Evolutionary conservation across 2,329 filamentous ascomycete genomes (phyloP).

Genomic region (Moelleriella libera): DNA sequence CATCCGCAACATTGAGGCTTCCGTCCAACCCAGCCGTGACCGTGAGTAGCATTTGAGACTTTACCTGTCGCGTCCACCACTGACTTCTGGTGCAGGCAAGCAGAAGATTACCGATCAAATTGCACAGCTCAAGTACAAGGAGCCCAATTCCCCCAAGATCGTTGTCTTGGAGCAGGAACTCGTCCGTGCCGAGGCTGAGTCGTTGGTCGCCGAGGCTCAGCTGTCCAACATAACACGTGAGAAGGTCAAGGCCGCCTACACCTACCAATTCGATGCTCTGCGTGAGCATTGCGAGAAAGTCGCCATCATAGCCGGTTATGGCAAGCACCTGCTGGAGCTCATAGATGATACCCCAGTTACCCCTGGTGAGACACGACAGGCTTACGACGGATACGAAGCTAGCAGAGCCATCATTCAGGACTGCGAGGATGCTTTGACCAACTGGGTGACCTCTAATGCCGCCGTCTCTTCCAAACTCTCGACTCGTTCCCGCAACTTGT

Average conservation of each 20-base stretch:
- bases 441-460: slow-evolving; percentile 88
- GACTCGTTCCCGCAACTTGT: slow-evolving; percentile 73
- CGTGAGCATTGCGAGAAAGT: slow-evolving; percentile 97
- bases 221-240: slow-evolving; percentile 98
- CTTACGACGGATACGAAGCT: slow-evolving; percentile 95
- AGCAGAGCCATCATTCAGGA: slow-evolving; percentile 99
- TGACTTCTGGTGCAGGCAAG: slow-evolving; percentile 50
- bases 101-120: slow-evolving; percentile 99
- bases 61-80: background rate
- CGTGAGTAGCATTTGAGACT: slow-evolving; percentile 44
- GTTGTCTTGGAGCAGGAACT: slow-evolving; percentile 97
- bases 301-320: slow-evolving; percentile 92
- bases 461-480: slow-evolving; percentile 80
- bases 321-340: slow-evolving; percentile 94
- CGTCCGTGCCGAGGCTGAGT: slow-evolving; percentile 94
- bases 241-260: slow-evolving; percentile 97
- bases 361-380: slow-evolving; percentile 85
- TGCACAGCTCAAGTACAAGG: slow-evolving; percentile 98
- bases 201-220: slow-evolving; percentile 95
- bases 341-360: slow-evolving; percentile 96
- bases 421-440: slow-evolving; percentile 92
- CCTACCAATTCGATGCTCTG: slow-evolving; percentile 94
- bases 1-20: slow-evolving; percentile 97
- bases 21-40: slow-evolving; percentile 93
- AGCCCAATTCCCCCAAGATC: slow-evolving; percentile 94